Conservation (phyloP, 805 yeast species). For the Yamadazyma akitaensis region DNA sequence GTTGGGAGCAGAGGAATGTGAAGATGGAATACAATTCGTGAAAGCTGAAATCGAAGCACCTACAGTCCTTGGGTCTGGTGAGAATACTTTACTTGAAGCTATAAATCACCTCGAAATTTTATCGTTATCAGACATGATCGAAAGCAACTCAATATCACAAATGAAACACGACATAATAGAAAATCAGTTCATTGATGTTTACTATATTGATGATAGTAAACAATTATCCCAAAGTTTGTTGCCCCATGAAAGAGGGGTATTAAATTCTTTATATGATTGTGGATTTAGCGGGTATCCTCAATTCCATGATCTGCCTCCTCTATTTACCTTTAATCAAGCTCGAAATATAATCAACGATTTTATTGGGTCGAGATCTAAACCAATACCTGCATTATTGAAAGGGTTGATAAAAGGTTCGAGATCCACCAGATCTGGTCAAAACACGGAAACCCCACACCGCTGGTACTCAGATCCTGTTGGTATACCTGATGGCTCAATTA, state of each 20-base stretch:
- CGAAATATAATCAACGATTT: constrained; percentile 17
- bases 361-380: constrained; percentile 34
- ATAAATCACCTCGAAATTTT: constrained; percentile 18
- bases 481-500: constrained; percentile 33
- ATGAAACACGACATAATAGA: constrained; percentile 21
- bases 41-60: not conserved
- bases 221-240: constrained; percentile 25
- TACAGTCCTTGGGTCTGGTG: not conserved
- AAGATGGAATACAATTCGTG: not conserved
- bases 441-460: constrained; percentile 1
- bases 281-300: not conserved
- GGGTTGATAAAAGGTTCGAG: constrained; percentile 22
- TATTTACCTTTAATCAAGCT: constrained; percentile 12
- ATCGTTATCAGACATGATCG: constrained; percentile 30
- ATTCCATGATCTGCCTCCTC: not conserved
- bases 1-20: not conserved
- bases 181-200: constrained; percentile 37
- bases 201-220: constrained; percentile 30
- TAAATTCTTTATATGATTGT: not conserved
- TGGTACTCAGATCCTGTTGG: constrained; percentile 24
- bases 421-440: constrained; percentile 10
- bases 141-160: constrained; percentile 22
- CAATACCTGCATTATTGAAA: constrained; percentile 26
- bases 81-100: constrained; percentile 5
- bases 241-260: constrained; percentile 31